Percentiles rank a stretch among this genome's conserved stretches.
Evolutionary conservation across 768 basidiomycete species (phyloP).

Genomic region (Pholiota microspora): DNA sequence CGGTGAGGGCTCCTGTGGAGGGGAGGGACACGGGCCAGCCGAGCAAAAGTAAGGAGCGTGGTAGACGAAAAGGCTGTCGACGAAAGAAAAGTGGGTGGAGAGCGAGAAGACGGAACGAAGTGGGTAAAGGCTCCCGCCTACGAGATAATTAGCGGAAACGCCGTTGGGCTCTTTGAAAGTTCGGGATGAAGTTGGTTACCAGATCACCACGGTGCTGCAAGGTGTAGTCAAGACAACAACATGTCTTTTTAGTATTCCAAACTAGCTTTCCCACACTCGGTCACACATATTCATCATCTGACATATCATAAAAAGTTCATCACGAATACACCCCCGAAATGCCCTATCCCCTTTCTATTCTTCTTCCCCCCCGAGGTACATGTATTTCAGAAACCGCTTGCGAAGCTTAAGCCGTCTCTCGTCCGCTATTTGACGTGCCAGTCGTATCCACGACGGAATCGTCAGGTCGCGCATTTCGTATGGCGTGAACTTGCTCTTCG

Average conservation of each 20-base stretch:
- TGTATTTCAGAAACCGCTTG: conserved; percentile 63
- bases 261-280: conserved; percentile 17
- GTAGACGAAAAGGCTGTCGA: conserved; percentile 14
- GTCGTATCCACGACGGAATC: conserved; percentile 66
- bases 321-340: conserved; percentile 6
- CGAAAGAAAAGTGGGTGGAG: conserved; percentile 20
- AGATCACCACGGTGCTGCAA: conserved; percentile 27
- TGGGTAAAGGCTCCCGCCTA: conserved; percentile 27
- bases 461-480: conserved; percentile 79
- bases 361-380: conserved; percentile 60
- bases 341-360: conserved; percentile 9
- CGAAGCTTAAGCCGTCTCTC: conserved; percentile 52
- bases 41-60: conserved; percentile 23
- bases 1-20: conserved; percentile 24
- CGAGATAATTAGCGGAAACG: conserved; percentile 34
- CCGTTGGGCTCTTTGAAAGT: conserved; percentile 22
- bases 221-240: conserved; percentile 44
- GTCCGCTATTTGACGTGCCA: conserved; percentile 62
- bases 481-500: conserved; percentile 56
- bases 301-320: conserved; percentile 16
- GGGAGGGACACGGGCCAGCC: conserved; percentile 58
- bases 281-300: conserved; percentile 14
- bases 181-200: conserved; percentile 35
- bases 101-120: conserved; percentile 26
- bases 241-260: conserved; percentile 15